Evolutionary conservation across 768 basidiomycete genomes (phyloP), one percentile per base, ranked within the genome.

Genomic region (Hirschioporus abietinus): DNA sequence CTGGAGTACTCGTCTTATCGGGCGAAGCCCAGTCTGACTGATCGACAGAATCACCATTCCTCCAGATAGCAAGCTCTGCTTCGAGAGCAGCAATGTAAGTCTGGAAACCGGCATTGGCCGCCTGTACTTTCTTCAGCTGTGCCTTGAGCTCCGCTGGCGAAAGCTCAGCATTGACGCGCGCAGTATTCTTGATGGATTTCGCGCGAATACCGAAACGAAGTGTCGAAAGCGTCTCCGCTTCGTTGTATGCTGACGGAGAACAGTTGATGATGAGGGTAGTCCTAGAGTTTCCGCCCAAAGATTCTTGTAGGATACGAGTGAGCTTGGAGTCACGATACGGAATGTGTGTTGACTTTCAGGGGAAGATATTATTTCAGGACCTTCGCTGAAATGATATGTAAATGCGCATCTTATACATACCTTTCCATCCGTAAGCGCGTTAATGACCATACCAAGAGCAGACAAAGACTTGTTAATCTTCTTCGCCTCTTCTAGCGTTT

Each of bases 171-270:
- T 99, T 99, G 80, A 99, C 93, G 60, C 97, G 92, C 68, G 97
- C 97, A 68, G 92, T 93, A 78, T 99, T 99, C 92, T 99, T 99
- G 87, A 99, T 99, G n/a, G 93, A 93, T 79, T 99, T 99, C n/a
- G 97, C 96, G 70, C 97, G 93, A 76, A 99, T 99, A 82, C 97
- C 97, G 76, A 99, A 99, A 26, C 97, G 91, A n/a, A 99, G 86
- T 3, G 97, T 99, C 1, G 91, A 92, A 35, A 99, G 82, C 0
- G 97, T 99, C 78, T 99, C 97, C 1, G 93, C 82, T 76, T 99
- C 97, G 74, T 99, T 99, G 81, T 95, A 99, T 0, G 93, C 89
- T 1, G 95, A 96, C 20, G 97, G 97, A 20, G 97, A 99, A 74
- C 97, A 99, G 78, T 99, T 99, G 79, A 99, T 99, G 73, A 99